Base-by-base conservation (phyloP, 352 stramenopile genomes). In the Pythium sukuiense region DNA sequence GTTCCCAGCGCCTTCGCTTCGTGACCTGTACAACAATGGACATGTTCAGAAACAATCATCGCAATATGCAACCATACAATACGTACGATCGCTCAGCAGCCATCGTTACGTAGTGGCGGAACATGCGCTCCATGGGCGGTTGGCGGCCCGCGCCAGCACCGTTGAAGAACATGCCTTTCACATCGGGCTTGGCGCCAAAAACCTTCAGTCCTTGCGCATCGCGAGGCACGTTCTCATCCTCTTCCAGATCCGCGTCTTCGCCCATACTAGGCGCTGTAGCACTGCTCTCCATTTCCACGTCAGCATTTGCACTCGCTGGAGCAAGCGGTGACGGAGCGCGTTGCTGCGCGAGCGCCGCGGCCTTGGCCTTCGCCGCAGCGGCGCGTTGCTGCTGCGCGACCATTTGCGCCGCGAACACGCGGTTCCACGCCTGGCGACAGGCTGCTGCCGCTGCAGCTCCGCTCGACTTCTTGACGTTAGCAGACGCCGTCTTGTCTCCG, bases 101-200 rank as follows among this genome's bases (percentile, higher is more conserved):
- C 55, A 72, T 69, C 16, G 67, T 69, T 20, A 84, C 79, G 69
- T 89, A 91, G 54, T 91, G 83, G n/a, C 77, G 77, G 45, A 88
- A 91, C 57, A 91, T 83, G 37, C 66, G 70, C 45, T 89, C 83
- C 73, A 91, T 79, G 1, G 83, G 72, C 45, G 69, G 63, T 48
- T 81, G 76, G 2, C 61, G 66, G 20, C 20, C 20, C 1, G 49
- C 27, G 59, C 65, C 20, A 45, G 54, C n/a, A 18, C 61, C 46
- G 12, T 70, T 68, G 37, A 85, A 82, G 58, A 91, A 91, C 58
- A 89, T 82, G 7, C 63, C 70, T 24, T 73, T 76, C 27, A 82
- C 74, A n/a, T 69, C 73, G 8, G 70, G 67, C 9, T 73, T 71
- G 13, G 70, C 71, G 30, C 80, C 80, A 54, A 83, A 78, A 6